Percentiles rank a stretch among this genome's conserved stretches.
Evolutionary conservation across 2,329 filamentous ascomycete genomes (phyloP).

Genomic region (Penicillium sp.): DNA sequence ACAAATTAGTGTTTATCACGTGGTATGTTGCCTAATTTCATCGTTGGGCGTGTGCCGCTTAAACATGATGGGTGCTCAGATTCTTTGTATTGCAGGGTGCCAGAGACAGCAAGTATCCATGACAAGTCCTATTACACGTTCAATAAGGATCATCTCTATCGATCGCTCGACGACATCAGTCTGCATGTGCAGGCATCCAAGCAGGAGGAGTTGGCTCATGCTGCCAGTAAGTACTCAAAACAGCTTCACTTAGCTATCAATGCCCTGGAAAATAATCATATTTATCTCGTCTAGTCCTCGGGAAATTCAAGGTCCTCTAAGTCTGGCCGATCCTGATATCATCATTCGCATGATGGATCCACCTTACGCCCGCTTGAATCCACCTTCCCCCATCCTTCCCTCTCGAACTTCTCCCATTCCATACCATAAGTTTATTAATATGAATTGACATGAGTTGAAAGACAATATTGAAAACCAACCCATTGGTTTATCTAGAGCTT

Average conservation of each 20-base stretch:
- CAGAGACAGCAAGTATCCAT: conserved; percentile 21
- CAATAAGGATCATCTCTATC: conserved; percentile 27
- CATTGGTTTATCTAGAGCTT: background rate
- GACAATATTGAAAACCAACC: background rate
- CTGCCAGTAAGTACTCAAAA: conserved; percentile 17
- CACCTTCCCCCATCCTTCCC: background rate
- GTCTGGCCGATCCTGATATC: background rate
- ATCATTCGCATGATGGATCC: background rate
- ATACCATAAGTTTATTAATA: background rate
- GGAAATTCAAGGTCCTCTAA: conserved; percentile 26
- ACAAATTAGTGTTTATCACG: conserved; percentile 27
- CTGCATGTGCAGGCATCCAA: conserved; percentile 27
- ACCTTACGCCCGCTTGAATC: background rate
- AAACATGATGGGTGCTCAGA: background rate
- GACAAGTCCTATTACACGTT: conserved; percentile 25
- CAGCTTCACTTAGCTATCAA: background rate
- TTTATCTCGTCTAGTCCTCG: conserved; percentile 13
- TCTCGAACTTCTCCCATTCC: background rate
- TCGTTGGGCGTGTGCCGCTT: background rate
- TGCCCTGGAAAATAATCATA: background rate
- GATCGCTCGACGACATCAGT: conserved; percentile 23
- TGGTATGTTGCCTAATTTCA: conserved; percentile 20
- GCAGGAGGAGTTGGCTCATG: conserved; percentile 21
- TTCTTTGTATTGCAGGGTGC: conserved; percentile 18
- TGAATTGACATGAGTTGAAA: background rate